Percentiles rank a stretch among this genome's conserved stretches.
Conservation (phyloP, 139 green algal genomes). For the Desmodesmus armatus region DNA sequence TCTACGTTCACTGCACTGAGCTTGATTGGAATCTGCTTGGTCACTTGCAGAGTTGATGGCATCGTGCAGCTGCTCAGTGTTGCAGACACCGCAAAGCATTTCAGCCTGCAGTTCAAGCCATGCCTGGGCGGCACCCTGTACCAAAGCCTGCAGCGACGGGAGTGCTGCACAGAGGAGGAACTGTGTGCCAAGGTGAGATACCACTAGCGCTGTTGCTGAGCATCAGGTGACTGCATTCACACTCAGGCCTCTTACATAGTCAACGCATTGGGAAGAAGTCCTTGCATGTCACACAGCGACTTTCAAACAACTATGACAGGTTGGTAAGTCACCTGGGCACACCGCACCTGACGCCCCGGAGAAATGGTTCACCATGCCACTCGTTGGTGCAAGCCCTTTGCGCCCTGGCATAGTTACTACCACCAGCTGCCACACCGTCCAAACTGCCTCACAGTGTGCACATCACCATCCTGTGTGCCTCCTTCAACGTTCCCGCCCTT, state of each 20-base stretch:
- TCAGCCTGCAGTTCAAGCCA: slow-evolving; percentile 33
- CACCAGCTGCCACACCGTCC: no score
- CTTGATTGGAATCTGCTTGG: background rate
- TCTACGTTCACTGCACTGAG: background rate
- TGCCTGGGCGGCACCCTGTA: slow-evolving; percentile 29
- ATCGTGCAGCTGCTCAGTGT: slow-evolving; percentile 27
- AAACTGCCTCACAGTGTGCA: no score
- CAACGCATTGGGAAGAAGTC: no score
- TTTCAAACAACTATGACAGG: background rate
- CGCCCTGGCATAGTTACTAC: no score
- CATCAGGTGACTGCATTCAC: background rate
- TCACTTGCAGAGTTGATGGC: slow-evolving; percentile 3
- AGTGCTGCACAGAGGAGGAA: slow-evolving; percentile 2
- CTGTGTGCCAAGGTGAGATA: slow-evolving; percentile 2
- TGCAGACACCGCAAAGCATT: slow-evolving; percentile 1
- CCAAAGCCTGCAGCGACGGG: background rate
- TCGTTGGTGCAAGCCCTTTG: background rate
- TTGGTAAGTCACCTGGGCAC: background rate
- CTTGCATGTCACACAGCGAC: no score
- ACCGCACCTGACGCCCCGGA: background rate
- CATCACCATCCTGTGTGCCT: no score
- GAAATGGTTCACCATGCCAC: background rate
- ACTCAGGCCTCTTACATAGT: background rate
- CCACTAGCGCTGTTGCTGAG: background rate
- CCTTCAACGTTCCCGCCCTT: background rate